These are phyloP conservation scores for Epichloe aotearoae DNA, from an alignment of 2,329 filamentous ascomycete genomes.

Conservation along the genomic window DNA sequence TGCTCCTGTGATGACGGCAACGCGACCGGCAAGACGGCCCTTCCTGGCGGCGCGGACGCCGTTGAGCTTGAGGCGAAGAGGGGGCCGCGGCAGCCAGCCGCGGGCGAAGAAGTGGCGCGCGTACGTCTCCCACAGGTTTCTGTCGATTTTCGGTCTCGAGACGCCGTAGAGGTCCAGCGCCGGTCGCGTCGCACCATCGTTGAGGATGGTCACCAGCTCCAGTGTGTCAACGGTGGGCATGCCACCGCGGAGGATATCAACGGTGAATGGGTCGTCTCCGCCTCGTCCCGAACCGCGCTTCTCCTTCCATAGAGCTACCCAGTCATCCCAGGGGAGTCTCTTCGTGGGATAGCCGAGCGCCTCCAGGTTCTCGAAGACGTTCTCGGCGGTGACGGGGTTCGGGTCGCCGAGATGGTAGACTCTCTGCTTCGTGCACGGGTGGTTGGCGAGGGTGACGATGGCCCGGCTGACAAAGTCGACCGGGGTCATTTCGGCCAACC, in stretches of 20 bases:
- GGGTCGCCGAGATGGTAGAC: slow-evolving; percentile 67
- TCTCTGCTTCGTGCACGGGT: slow-evolving; percentile 46
- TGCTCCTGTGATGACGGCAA: slow-evolving; percentile 66
- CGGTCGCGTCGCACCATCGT: slow-evolving; percentile 54
- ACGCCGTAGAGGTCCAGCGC: slow-evolving; percentile 39
- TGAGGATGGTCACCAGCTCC: slow-evolving; percentile 57
- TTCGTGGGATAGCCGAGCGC: slow-evolving; percentile 60
- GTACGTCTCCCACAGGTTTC: slow-evolving; percentile 60
- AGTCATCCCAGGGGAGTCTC: slow-evolving; percentile 55
- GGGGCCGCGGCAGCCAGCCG: slow-evolving; percentile 61
- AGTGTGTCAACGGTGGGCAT: slow-evolving; percentile 67
- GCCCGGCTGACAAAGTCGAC: slow-evolving; percentile 69
- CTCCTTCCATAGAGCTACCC: slow-evolving; percentile 61
- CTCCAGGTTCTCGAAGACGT: slow-evolving; percentile 50
- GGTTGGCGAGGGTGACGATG: slow-evolving; percentile 55
- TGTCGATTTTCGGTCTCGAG: slow-evolving; percentile 55
- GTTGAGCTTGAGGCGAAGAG: slow-evolving; percentile 34
- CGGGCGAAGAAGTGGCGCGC: slow-evolving; percentile 68
- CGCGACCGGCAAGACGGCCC: slow-evolving; percentile 52
- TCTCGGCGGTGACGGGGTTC: slow-evolving; percentile 50
- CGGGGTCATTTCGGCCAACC: slow-evolving; percentile 74
- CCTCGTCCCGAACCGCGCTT: slow-evolving; percentile 51
- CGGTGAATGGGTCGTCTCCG: slow-evolving; percentile 60
- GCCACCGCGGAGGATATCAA: slow-evolving; percentile 66
- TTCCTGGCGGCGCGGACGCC: slow-evolving; percentile 16